These are phyloP conservation scores for Olyra latifolia DNA, from an alignment of 176 grass and related monocot species.

Conservation along the genomic window DNA sequence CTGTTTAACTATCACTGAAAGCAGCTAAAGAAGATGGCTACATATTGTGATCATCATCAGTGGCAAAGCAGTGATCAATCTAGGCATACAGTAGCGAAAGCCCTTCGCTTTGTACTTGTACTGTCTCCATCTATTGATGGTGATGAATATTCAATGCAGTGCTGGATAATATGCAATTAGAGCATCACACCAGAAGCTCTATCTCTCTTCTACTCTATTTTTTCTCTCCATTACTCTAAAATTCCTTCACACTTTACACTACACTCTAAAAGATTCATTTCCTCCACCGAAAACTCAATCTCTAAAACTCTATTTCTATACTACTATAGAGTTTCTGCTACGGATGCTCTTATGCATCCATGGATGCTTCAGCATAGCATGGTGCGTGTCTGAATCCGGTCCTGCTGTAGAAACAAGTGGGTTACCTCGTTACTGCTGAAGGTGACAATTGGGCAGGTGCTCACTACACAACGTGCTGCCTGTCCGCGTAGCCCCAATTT, in stretches of 20 bases:
- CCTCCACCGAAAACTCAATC: no score
- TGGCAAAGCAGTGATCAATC: background rate
- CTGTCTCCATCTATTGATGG: background rate
- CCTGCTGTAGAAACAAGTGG: background rate
- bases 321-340: no score
- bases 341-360: no score
- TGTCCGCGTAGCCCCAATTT: background rate
- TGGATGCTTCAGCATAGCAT: background rate
- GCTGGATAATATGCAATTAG: background rate
- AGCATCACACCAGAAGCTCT: no score
- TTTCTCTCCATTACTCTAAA: no score
- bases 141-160: no score
- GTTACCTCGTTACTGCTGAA: background rate
- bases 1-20: background rate
- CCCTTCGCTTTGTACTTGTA: background rate
- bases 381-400: background rate
- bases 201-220: no score
- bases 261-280: no score
- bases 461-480: slow-evolving; percentile 7
- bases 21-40: slow-evolving; percentile 3
- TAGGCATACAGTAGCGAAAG: background rate
- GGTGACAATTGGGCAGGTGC: background rate
- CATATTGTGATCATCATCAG: background rate
- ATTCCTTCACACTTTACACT: no score
- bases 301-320: no score